These are phyloP conservation scores for Fusarium newnesense DNA, from an alignment of 2,329 filamentous ascomycete genomes.

Conservation along the genomic window DNA sequence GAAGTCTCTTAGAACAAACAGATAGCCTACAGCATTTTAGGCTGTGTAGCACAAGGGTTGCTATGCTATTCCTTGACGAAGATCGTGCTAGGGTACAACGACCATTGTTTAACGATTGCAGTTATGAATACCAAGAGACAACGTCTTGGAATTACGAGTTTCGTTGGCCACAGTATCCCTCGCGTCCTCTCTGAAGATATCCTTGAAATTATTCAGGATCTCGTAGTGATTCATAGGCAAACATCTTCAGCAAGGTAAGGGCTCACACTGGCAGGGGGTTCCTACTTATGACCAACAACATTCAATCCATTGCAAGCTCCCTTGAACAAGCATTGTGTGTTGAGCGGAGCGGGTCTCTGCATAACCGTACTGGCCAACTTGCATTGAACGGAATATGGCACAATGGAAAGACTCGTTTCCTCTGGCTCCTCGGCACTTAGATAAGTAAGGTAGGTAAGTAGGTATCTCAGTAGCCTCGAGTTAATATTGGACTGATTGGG, in stretches of 20 bases:
- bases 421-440: not conserved
- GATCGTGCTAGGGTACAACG: conserved; percentile 15
- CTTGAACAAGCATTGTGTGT: conserved; percentile 8
- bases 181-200: not conserved
- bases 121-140: not conserved
- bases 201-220: not conserved
- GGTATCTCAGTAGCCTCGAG: not conserved
- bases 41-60: not conserved
- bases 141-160: not conserved
- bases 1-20: conserved; percentile 21
- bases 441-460: not conserved
- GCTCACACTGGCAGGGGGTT: not conserved
- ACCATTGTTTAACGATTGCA: conserved; percentile 14
- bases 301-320: not conserved
- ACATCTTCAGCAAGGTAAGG: not conserved
- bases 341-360: conserved; percentile 1
- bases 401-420: not conserved
- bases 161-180: not conserved
- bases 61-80: not conserved
- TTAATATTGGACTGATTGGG: not conserved
- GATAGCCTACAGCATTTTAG: not conserved
- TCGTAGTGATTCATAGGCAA: not conserved
- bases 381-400: not conserved
- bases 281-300: not conserved
- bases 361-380: not conserved